Evolutionary conservation across 129 eudicot species (phyloP), one percentile per base, ranked within the genome.

Genomic region (Apium graveolens): DNA sequence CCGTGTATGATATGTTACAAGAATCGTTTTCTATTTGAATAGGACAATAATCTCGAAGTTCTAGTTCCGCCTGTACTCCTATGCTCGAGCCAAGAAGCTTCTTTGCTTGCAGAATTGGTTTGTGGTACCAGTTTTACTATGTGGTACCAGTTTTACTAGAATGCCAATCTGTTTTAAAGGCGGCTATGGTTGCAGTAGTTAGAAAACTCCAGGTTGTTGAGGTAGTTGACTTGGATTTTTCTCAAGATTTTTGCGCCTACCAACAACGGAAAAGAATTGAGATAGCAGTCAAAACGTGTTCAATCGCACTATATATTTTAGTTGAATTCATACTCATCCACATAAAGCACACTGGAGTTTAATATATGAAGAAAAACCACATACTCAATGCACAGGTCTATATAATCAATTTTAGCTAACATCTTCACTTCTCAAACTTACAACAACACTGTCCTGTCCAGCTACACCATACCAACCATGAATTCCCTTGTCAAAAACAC

Each of bases 401-500:
- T 70, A 17, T 34, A 72, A 24, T 0, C 35, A 20, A 39, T 5
- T 14, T 70, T 5, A 32, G 35, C 42, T 34, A 0, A 0, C 74
- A 29, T 70, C 74, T 18, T 18, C 45, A 70, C 38, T 6, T 16
- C 1, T 4, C 34, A 65, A 10, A 65, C 73, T 5, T 35, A 32
- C 45, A 35, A 69, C 5, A 69, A 69, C 74, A 34, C 26, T 20
- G 27, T 65, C 9, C 26, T 20, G 27, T 65, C 9, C 0, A 18
- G 8, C 74, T 31, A 0, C 74, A 70, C 21, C 44, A 70, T 1
- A 32, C 46, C 43, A 35, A 18, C 60, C 77, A 74, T 74, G 77
- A 74, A 74, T 44, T 43, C 77, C 46, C 77, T 74, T 5, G n/a
- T 74, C 17, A 74, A 86, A 76, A 86, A 74, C 84, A 55, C 90